These are phyloP conservation scores for Aspergillus persii DNA, from an alignment of 2,329 filamentous ascomycete genomes.

Conservation along the genomic window DNA sequence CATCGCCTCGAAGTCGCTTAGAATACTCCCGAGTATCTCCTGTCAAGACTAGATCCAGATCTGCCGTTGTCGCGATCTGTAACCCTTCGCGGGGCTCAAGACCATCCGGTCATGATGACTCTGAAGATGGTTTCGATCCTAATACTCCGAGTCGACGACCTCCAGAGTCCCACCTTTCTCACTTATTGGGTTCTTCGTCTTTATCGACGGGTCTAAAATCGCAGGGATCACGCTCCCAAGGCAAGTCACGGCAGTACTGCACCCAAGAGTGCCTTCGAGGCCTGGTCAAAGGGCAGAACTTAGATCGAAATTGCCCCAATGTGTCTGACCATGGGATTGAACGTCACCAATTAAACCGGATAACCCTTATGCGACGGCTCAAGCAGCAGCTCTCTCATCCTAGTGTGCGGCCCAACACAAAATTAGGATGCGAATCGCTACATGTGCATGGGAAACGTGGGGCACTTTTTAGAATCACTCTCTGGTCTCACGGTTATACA, in stretches of 20 bases:
- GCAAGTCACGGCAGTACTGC: constrained; percentile 32
- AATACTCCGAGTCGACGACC: neutral
- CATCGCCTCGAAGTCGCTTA: too few species aligned
- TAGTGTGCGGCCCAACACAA: neutral
- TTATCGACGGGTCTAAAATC: too few species aligned
- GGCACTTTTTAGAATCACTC: neutral
- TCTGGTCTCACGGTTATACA: neutral
- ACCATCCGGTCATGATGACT: neutral
- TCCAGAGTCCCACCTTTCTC: too few species aligned
- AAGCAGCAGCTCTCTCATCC: neutral
- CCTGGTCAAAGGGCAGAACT: constrained; percentile 26
- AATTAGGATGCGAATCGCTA: neutral
- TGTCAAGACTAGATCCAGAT: constrained; percentile 12
- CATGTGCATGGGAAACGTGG: neutral
- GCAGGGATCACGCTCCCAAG: constrained; percentile 4
- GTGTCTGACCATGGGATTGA: constrained; percentile 31
- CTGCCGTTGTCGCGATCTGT: neutral
- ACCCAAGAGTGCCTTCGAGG: constrained; percentile 42
- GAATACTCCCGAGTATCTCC: neutral
- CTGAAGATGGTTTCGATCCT: neutral
- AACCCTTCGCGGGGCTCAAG: too few species aligned
- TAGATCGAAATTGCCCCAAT: constrained; percentile 43
- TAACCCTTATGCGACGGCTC: constrained; percentile 1
- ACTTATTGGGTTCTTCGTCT: too few species aligned
- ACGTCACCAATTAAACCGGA: constrained; percentile 14